Evolutionary conservation across 139 green algal species (phyloP).

Genomic region (Micromonas pusilla): DNA sequence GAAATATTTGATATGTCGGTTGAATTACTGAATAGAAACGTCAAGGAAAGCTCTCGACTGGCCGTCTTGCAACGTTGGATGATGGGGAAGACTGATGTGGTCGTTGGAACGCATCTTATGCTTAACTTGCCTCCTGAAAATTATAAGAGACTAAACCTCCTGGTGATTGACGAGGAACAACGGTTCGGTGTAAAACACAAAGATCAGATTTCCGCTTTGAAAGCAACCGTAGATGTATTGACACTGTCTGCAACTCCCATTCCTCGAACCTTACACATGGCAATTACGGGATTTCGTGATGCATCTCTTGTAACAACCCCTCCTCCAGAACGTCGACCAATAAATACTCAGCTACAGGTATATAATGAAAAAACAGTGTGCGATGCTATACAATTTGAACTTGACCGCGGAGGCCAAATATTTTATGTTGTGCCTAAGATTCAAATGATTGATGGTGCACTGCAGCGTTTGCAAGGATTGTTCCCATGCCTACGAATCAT

Average conservation of each 20-base stretch:
- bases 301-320: slow-evolving; percentile 39
- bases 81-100: slow-evolving; percentile 27
- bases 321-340: slow-evolving; percentile 36
- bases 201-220: slow-evolving; percentile 36
- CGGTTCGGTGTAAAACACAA: slow-evolving; percentile 51
- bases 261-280: slow-evolving; percentile 46
- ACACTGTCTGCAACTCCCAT: slow-evolving; percentile 50
- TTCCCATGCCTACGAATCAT: slow-evolving; percentile 29
- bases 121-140: slow-evolving; percentile 19
- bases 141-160: slow-evolving; percentile 37
- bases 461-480: slow-evolving; percentile 3
- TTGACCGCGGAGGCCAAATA: slow-evolving; percentile 37
- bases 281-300: slow-evolving; percentile 41
- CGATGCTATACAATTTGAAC: slow-evolving; percentile 33
- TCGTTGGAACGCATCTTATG: slow-evolving; percentile 44
- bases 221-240: slow-evolving; percentile 43
- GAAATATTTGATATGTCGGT: background rate
- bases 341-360: slow-evolving; percentile 36
- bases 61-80: slow-evolving; percentile 9
- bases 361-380: slow-evolving; percentile 19
- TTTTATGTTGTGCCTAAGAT: slow-evolving; percentile 29
- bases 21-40: slow-evolving; percentile 9
- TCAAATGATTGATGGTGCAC: slow-evolving; percentile 23
- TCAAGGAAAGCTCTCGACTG: background rate
- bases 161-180: slow-evolving; percentile 50